These are phyloP conservation scores for Termitomyces sp. DNA, from an alignment of 768 basidiomycete genomes.

Conservation along the genomic window DNA sequence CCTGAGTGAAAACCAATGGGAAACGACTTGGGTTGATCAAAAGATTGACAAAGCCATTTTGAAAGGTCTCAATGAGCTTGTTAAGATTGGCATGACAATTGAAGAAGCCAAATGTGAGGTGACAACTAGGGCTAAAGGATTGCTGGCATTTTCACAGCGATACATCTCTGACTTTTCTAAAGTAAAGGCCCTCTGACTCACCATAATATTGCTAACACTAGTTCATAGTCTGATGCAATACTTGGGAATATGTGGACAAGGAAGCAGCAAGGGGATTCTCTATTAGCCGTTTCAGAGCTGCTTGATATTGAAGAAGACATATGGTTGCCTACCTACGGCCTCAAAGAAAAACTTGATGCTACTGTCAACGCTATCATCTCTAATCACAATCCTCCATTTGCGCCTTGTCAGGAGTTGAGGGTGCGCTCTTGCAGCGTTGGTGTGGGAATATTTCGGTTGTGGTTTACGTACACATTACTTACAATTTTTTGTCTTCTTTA, in stretches of 20 bases:
- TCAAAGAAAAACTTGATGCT: conserved; percentile 95
- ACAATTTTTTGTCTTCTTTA: no score
- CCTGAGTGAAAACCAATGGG: conserved; percentile 57
- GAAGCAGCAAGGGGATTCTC: conserved; percentile 38
- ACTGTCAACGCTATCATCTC: conserved; percentile 67
- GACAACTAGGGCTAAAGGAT: conserved; percentile 53
- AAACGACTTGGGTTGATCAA: conserved; percentile 52
- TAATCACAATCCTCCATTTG: conserved; percentile 29
- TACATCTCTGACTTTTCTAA: conserved; percentile 65
- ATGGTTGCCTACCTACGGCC: conserved; percentile 90
- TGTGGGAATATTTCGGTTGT: no score
- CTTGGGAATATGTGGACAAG: conserved; percentile 63
- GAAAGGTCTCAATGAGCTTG: conserved; percentile 51
- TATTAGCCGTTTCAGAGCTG: conserved; percentile 68
- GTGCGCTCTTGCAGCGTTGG: no score
- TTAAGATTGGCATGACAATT: conserved; percentile 51
- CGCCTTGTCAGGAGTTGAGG: no score
- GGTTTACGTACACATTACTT: no score
- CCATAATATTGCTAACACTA: neutral
- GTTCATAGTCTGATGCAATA: conserved; percentile 51
- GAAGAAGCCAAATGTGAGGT: conserved; percentile 66
- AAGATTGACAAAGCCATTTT: conserved; percentile 52
- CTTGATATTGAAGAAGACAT: conserved; percentile 96
- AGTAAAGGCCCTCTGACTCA: conserved; percentile 27
- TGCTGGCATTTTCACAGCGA: conserved; percentile 55